A percentile compares a stretch with the other conserved stretches of the same genome.
Evolutionary conservation across 208 protist species (phyloP).

Genomic region (Trypanosoma scelopori): DNA sequence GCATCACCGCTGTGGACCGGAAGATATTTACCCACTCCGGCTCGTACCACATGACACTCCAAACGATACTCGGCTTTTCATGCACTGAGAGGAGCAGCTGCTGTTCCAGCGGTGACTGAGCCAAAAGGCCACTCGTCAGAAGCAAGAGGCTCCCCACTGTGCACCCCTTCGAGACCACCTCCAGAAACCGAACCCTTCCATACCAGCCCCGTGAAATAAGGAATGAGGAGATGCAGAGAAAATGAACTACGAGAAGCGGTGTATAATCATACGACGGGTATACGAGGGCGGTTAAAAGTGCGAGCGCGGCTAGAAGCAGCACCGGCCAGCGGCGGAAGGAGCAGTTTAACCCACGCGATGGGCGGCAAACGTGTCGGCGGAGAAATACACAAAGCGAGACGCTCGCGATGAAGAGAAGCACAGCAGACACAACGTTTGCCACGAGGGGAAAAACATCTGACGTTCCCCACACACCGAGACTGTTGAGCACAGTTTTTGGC

Average conservation of each 20-base stretch:
- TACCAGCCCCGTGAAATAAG: background rate
- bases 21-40: constrained; percentile 17
- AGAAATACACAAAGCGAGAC: constrained; percentile 7
- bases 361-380: background rate
- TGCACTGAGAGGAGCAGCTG: background rate
- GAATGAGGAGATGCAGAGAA: constrained; percentile 14
- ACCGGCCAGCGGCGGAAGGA: constrained; percentile 9
- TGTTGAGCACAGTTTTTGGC: constrained; percentile 10
- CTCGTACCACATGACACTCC: constrained; percentile 17
- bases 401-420: background rate
- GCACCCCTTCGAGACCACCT: constrained; percentile 6
- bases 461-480: constrained; percentile 15
- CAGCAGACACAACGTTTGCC: constrained; percentile 2
- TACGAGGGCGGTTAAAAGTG: constrained; percentile 2
- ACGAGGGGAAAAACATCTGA: constrained; percentile 4
- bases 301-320: constrained; percentile 7
- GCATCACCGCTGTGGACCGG: constrained; percentile 1
- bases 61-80: background rate
- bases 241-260: constrained; percentile 5
- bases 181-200: constrained; percentile 8
- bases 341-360: background rate
- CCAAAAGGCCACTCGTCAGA: constrained; percentile 3
- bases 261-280: constrained; percentile 17
- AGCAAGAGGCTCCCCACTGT: background rate
- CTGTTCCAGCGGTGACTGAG: constrained; percentile 17